Evolutionary conservation across 1,284 basidiomycete genomes (phyloP).

Genomic region (Apiotrichum brassicae): DNA sequence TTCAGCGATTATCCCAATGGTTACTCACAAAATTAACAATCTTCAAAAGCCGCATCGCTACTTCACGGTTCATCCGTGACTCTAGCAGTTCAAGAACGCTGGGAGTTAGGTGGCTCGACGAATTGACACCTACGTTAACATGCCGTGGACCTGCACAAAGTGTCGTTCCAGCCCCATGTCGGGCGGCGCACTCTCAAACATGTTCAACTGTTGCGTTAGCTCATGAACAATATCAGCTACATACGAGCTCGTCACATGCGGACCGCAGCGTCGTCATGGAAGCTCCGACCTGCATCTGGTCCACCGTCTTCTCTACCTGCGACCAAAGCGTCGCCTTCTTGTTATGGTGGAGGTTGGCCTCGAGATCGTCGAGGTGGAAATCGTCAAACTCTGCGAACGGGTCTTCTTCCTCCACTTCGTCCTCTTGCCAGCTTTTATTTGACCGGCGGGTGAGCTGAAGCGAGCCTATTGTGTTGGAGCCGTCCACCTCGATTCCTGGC

Average conservation of each 20-base stretch:
- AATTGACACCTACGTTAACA: slow-evolving; percentile 58
- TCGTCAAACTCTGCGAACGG: slow-evolving; percentile 93
- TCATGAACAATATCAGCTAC: slow-evolving; percentile 21
- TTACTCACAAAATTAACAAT: slow-evolving; percentile 75
- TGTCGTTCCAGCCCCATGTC: slow-evolving; percentile 74
- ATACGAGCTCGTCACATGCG: slow-evolving; percentile 75
- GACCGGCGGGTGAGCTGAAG: slow-evolving; percentile 68
- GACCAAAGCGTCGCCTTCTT: slow-evolving; percentile 79
- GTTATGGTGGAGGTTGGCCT: slow-evolving; percentile 81
- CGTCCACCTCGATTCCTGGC: slow-evolving; percentile 47
- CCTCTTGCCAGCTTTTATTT: slow-evolving; percentile 78
- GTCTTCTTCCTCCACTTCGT: slow-evolving; percentile 86
- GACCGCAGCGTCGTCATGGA: neutral
- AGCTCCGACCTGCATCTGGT: slow-evolving; percentile 66
- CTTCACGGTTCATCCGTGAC: slow-evolving; percentile 68
- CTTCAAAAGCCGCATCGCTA: slow-evolving; percentile 73
- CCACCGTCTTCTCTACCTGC: slow-evolving; percentile 74
- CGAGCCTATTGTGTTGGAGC: slow-evolving; percentile 15
- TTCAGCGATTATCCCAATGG: neutral
- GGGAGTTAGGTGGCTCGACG: neutral
- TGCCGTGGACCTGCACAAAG: slow-evolving; percentile 84
- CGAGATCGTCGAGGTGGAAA: slow-evolving; percentile 72
- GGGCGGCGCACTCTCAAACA: slow-evolving; percentile 66
- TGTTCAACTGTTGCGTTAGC: neutral
- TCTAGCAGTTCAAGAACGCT: slow-evolving; percentile 83